Evolutionary conservation across 1,139 yeast species (phyloP).

Genomic region (Meyerozyma elateridarum): DNA sequence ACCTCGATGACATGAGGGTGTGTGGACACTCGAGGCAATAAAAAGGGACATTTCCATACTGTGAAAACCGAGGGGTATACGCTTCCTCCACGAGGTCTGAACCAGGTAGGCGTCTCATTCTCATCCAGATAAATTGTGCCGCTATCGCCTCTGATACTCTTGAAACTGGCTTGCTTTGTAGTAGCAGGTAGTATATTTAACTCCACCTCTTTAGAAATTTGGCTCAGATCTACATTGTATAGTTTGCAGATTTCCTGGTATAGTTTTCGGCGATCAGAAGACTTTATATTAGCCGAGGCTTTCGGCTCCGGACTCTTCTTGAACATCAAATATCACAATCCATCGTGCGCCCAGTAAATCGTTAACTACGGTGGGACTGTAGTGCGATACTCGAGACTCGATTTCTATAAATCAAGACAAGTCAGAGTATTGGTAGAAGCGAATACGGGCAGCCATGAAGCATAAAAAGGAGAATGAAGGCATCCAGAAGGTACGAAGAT

Average conservation of each 20-base stretch:
- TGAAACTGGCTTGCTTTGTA: conserved; percentile 64
- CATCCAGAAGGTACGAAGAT: not conserved
- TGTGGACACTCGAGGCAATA: conserved; percentile 65
- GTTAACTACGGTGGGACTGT: too few relatives aligned
- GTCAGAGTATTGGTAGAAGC: too few relatives aligned
- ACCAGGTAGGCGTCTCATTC: conserved; percentile 67
- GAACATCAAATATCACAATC: conserved; percentile 10
- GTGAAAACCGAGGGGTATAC: conserved; percentile 71
- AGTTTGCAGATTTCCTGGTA: conserved; percentile 42
- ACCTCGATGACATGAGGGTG: conserved; percentile 66
- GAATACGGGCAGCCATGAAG: too few relatives aligned
- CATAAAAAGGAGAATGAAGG: too few relatives aligned
- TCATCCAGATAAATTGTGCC: conserved; percentile 67
- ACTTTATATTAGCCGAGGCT: conserved; percentile 73
- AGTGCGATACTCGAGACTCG: too few relatives aligned
- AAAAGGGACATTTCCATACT: conserved; percentile 62
- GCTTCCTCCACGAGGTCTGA: conserved; percentile 51
- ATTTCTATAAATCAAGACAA: too few relatives aligned
- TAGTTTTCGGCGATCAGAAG: conserved; percentile 72
- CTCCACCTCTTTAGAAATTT: conserved; percentile 43
- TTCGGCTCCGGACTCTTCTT: conserved; percentile 41
- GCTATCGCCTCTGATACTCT: conserved; percentile 46
- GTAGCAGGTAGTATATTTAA: conserved; percentile 52
- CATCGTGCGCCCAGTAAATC: too few relatives aligned
- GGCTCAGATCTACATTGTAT: conserved; percentile 41